These are phyloP conservation scores for Corylus heterophylla DNA, from an alignment of 306 rosid genomes.

Conservation along the genomic window DNA sequence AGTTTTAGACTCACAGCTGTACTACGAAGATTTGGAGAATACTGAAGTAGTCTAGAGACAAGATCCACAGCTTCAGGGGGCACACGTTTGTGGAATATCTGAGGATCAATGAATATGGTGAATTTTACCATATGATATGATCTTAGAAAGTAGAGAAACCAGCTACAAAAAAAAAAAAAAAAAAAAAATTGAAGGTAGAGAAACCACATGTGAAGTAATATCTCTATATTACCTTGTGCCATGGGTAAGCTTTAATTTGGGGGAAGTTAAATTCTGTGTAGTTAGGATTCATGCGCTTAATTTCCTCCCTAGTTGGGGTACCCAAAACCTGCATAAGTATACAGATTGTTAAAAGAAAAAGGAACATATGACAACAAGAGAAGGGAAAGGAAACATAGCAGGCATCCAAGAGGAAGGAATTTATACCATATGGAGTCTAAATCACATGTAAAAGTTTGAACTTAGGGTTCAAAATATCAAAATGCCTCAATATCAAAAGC, in stretches of 20 bases:
- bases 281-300: conserved; percentile 95
- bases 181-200: not conserved
- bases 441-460: not conserved
- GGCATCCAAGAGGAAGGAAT: not conserved
- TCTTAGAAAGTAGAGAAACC: not conserved
- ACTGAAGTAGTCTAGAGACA: conserved; percentile 87
- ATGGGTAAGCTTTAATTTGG: conserved; percentile 94
- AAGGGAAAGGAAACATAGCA: not conserved
- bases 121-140: conserved; percentile 1
- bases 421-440: not conserved
- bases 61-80: conserved; percentile 99
- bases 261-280: conserved; percentile 92
- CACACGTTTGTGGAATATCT: conserved; percentile 90
- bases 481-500: not conserved
- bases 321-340: conserved; percentile 75
- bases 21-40: conserved; percentile 92
- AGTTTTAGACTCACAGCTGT: conserved; percentile 71
- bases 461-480: not conserved
- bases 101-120: conserved; percentile 25
- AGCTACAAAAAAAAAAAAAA: too few relatives aligned
- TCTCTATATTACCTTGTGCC: conserved; percentile 77
- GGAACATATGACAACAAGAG: not conserved
- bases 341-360: conserved; percentile 14
- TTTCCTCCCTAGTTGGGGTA: conserved; percentile 97
- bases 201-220: conserved; percentile 2